phyloP scores from a whole-genome alignment of 352 stramenopile genomes.

The Phytophthora cactorum region DNA sequence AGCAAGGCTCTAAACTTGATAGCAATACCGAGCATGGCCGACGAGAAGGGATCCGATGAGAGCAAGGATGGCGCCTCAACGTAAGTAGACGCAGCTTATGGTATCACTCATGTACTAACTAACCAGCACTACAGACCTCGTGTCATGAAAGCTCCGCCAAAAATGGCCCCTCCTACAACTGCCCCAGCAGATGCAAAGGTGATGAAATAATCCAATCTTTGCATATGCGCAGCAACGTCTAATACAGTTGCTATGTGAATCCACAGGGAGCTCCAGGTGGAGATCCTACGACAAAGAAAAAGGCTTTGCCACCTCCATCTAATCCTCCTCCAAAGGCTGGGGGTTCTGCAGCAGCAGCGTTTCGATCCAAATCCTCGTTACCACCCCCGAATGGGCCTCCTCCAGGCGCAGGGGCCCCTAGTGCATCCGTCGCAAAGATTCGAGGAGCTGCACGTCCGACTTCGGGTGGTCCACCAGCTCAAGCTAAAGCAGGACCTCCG shows the following conservation, averaged over 20 bases:
- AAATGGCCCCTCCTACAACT: conserved; percentile 43
- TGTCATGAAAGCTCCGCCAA: conserved; percentile 42
- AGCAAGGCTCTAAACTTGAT: too few species aligned
- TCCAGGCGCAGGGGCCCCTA: conserved; percentile 52
- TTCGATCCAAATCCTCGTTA: conserved; percentile 69
- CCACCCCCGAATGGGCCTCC: conserved; percentile 70
- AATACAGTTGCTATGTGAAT: background rate
- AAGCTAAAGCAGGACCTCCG: conserved; percentile 44
- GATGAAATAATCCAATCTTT: background rate
- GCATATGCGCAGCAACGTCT: background rate
- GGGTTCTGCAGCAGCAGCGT: conserved; percentile 62
- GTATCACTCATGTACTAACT: background rate
- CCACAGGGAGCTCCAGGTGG: conserved; percentile 6
- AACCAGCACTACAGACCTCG: conserved; percentile 18
- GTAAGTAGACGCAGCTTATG: conserved; percentile 20
- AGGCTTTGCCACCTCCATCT: conserved; percentile 65
- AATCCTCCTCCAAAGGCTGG: conserved; percentile 70
- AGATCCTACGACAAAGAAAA: conserved; percentile 63
- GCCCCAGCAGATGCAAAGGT: conserved; percentile 42
- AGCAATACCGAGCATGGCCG: conserved; percentile 30
- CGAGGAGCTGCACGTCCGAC: conserved; percentile 58
- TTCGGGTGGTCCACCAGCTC: conserved; percentile 44
- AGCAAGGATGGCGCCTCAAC: conserved; percentile 33
- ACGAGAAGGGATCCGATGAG: conserved; percentile 40
- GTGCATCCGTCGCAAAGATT: conserved; percentile 79